phyloP scores from a whole-genome alignment of 2,329 filamentous ascomycete genomes.

The Aspergillus clavatus region DNA sequence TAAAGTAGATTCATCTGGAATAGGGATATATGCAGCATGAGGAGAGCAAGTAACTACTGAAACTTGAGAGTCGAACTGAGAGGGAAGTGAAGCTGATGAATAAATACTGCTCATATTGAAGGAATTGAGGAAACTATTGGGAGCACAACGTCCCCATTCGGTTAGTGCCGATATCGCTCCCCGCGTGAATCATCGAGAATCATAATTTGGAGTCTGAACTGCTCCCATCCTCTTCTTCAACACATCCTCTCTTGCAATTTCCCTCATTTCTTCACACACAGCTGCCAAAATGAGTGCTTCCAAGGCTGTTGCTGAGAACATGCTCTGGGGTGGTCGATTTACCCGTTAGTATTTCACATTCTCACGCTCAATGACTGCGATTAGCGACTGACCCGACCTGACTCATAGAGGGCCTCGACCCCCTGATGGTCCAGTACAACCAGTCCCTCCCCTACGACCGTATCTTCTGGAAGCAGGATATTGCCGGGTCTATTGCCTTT shows the following conservation, averaged over 20 bases:
- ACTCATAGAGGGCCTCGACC: conserved; percentile 67
- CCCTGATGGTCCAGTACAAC: conserved; percentile 83
- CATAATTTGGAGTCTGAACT: not conserved
- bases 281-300: conserved; percentile 31
- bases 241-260: conserved; percentile 1
- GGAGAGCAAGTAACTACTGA: too few relatives aligned
- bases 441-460: conserved; percentile 74
- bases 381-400: conserved; percentile 15
- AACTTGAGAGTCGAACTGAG: too few relatives aligned
- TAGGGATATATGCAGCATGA: too few relatives aligned
- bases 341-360: conserved; percentile 44
- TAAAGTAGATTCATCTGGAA: too few relatives aligned
- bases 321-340: conserved; percentile 60
- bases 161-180: not conserved
- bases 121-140: too few relatives aligned
- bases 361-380: conserved; percentile 10
- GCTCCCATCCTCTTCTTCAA: not conserved
- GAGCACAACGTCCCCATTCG: not conserved
- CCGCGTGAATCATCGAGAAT: not conserved
- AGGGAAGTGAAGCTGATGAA: too few relatives aligned
- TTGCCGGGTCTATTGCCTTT: conserved; percentile 74
- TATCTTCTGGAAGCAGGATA: conserved; percentile 73
- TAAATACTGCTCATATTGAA: not conserved
- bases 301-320: conserved; percentile 43
- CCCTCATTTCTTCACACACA: conserved; percentile 4